phyloP scores from a whole-genome alignment of 148 eudicot species.

The Rhododendron molle region DNA sequence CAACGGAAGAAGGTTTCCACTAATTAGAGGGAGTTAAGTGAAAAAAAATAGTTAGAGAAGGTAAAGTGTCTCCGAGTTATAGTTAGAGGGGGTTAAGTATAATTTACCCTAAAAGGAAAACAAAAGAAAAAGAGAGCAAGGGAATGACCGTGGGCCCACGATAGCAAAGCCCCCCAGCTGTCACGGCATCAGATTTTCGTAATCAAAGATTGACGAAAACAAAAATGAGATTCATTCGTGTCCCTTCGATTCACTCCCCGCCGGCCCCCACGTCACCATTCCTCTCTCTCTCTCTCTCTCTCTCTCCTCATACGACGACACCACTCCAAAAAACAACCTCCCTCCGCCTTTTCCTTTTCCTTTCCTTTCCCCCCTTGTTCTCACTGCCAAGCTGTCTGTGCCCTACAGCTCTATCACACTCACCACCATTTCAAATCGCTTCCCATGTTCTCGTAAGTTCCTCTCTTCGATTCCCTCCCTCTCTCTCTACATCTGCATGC shows the following conservation, averaged over 20 bases:
- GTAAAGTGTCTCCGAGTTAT: too few relatives aligned
- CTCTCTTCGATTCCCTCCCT: not conserved
- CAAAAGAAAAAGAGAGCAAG: too few relatives aligned
- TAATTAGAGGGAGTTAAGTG: too few relatives aligned
- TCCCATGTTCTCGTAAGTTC: not conserved
- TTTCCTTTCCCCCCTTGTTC: not conserved
- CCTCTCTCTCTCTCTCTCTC: not conserved
- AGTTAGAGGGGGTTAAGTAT: too few relatives aligned
- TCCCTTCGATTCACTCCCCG: not conserved
- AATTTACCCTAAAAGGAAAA: too few relatives aligned
- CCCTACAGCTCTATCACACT: not conserved
- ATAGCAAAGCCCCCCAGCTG: too few relatives aligned
- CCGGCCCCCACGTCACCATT: not conserved
- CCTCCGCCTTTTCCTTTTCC: not conserved
- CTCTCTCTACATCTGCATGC: not conserved
- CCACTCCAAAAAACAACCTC: not conserved
- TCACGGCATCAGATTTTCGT: too few relatives aligned
- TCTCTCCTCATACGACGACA: not conserved
- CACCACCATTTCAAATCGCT: not conserved
- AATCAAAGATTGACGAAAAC: too few relatives aligned
- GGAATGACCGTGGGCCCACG: too few relatives aligned
- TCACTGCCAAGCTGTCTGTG: not conserved
- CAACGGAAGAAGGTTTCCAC: too few relatives aligned
- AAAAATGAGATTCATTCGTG: too few relatives aligned
- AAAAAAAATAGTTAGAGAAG: too few relatives aligned